Conservation (phyloP, 495 filamentous ascomycete genomes). For the Xylaria curta region DNA sequence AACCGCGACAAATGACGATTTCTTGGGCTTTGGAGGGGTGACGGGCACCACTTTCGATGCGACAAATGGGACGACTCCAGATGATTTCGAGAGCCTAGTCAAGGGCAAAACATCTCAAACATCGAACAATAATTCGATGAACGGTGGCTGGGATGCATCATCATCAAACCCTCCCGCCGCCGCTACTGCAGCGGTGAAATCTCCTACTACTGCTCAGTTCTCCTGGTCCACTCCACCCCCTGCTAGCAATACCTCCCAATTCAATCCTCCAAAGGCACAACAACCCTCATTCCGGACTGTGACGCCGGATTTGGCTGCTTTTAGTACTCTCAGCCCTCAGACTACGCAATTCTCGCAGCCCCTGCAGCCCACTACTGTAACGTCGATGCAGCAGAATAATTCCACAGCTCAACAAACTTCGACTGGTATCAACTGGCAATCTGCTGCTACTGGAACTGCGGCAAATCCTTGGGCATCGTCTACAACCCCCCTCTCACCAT, state of each 20-base stretch:
- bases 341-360: slow-evolving; percentile 62
- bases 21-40: slow-evolving; percentile 63
- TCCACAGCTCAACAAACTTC: slow-evolving; percentile 28
- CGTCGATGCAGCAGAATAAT: slow-evolving; percentile 12
- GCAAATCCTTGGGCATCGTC: slow-evolving; percentile 48
- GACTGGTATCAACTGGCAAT: slow-evolving; percentile 44
- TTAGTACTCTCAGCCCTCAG: slow-evolving; percentile 56
- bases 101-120: slow-evolving; percentile 60
- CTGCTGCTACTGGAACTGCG: slow-evolving; percentile 31
- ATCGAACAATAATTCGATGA: slow-evolving; percentile 45
- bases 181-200: slow-evolving; percentile 39
- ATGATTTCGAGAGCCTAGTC: slow-evolving; percentile 86
- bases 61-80: slow-evolving; percentile 60
- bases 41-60: slow-evolving; percentile 55
- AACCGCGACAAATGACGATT: slow-evolving; percentile 55
- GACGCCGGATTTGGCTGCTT: slow-evolving; percentile 59
- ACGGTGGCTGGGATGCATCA: slow-evolving; percentile 52
- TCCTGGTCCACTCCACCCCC: slow-evolving; percentile 65
- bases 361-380: slow-evolving; percentile 51
- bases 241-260: slow-evolving; percentile 36
- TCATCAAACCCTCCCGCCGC: slow-evolving; percentile 32
- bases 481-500: slow-evolving; percentile 32
- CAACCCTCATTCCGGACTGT: slow-evolving; percentile 59
- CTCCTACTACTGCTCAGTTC: slow-evolving; percentile 51
- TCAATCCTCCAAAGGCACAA: slow-evolving; percentile 48